Conservation (phyloP, 257 asterid species). For the Solanum appendiculatum region DNA sequence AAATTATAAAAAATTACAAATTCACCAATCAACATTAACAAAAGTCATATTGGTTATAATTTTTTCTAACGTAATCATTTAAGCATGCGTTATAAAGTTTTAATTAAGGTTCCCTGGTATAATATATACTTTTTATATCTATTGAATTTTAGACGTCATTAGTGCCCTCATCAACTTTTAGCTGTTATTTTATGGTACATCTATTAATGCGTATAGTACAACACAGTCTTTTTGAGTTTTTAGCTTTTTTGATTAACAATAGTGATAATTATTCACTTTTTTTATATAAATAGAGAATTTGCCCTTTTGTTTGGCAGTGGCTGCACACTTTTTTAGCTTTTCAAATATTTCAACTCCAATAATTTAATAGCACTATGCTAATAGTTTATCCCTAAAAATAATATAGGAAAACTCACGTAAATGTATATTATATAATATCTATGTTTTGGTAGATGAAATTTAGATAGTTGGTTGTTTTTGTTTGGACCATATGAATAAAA, state of each 20-base stretch:
- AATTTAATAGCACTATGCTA: not conserved
- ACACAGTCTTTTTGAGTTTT: not conserved
- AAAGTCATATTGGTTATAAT: not conserved
- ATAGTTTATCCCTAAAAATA: not conserved
- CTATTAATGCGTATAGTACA: not conserved
- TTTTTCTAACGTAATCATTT: not conserved
- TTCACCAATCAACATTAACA: not conserved
- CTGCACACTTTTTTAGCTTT: not conserved
- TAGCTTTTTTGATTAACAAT: conserved; percentile 4
- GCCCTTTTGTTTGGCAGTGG: not conserved
- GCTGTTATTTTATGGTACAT: not conserved
- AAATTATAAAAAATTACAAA: not conserved
- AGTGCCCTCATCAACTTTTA: not conserved
- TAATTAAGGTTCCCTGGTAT: not conserved
- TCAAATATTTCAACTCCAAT: not conserved
- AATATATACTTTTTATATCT: not conserved
- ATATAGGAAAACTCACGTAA: too few relatives aligned
- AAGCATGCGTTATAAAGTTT: not conserved
- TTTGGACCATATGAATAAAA: too few relatives aligned
- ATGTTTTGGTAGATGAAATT: too few relatives aligned
- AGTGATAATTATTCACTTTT: not conserved
- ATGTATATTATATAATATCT: not conserved
- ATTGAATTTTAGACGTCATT: not conserved
- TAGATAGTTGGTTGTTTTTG: too few relatives aligned
- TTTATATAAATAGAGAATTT: not conserved